Base-by-base conservation (phyloP, 1,284 basidiomycete species). In the Rhodofomes roseus region DNA sequence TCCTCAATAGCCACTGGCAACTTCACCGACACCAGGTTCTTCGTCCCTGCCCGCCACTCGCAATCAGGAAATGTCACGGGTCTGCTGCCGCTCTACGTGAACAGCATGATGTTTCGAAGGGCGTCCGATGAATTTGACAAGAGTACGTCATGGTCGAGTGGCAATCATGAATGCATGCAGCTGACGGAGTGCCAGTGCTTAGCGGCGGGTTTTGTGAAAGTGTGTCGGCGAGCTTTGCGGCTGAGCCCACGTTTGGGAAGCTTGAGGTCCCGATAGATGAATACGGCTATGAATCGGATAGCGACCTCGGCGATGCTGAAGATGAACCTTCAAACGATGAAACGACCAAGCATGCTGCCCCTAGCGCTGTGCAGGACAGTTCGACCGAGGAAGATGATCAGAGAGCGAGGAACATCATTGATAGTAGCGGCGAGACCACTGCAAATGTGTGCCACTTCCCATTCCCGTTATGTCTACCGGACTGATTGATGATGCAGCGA, bases 11-110 rank as follows among this genome's bases (percentile, higher is more conserved):
- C 57, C 20, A 46, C 18, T 1, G 66, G 65, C 2, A 54, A 43
- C 6, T 65, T 69, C 50, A 22, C 43, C 2, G 65, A 69, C 58
- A 64, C 63, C 4, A 57, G 60, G 36, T 60, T 67, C 53, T 63
- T 65, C 53, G 27, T 61, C 8, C 66, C 58, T 50, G 63, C 67
- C 14, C 54, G 57, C 27, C 63, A 65, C 25, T 36, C 50, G 2
- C n/a, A 31, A 2, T 55, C 56, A 14, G 63, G 65, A 2, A 48
- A 53, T 23, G 59, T 66, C 1, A 60, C 60, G 16, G 60, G 46
- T 6, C 62, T 62, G 5, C 53, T 41, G 4, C 18, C 60, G 0
- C 51, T 66, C 7, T 67, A 63, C 53, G 66, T 62, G 1, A 69
- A 64, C 48, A 65, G 66, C 50, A 39, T 23, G 11, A 54, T 65